Evolutionary conservation across 2,329 filamentous ascomycete genomes (phyloP).

Genomic region (Xylaria multiplex): DNA sequence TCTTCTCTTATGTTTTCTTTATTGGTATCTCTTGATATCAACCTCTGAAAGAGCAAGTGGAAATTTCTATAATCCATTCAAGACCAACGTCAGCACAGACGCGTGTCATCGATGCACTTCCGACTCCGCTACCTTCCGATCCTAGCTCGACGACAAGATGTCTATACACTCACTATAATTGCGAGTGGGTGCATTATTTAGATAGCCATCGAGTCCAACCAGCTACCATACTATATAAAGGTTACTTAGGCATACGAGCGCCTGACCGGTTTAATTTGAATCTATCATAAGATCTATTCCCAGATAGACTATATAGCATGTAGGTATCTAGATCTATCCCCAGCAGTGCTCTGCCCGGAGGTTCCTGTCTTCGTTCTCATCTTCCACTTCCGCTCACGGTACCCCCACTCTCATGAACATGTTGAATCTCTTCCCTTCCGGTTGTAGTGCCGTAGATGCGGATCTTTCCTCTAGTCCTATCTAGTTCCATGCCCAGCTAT

Average conservation of each 20-base stretch:
- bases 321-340: too few relatives aligned
- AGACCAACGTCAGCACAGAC: conserved; percentile 20
- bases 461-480: background rate
- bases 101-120: conserved; percentile 18
- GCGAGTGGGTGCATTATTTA: background rate
- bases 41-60: background rate
- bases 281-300: background rate
- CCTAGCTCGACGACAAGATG: background rate
- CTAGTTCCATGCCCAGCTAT: background rate
- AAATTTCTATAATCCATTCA: background rate
- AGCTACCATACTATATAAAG: background rate
- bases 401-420: too few relatives aligned
- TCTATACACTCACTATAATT: background rate
- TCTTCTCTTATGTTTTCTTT: background rate
- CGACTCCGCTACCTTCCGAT: conserved; percentile 3
- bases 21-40: background rate
- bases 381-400: too few relatives aligned
- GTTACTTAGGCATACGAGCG: too few relatives aligned
- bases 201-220: background rate
- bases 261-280: background rate
- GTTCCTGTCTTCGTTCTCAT: too few relatives aligned
- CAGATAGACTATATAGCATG: background rate
- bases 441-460: background rate
- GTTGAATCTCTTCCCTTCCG: too few relatives aligned
- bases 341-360: too few relatives aligned